Evolutionary conservation across 306 rosid species (phyloP), one percentile per base, ranked within the genome.

Genomic region (Vigna radiata): DNA sequence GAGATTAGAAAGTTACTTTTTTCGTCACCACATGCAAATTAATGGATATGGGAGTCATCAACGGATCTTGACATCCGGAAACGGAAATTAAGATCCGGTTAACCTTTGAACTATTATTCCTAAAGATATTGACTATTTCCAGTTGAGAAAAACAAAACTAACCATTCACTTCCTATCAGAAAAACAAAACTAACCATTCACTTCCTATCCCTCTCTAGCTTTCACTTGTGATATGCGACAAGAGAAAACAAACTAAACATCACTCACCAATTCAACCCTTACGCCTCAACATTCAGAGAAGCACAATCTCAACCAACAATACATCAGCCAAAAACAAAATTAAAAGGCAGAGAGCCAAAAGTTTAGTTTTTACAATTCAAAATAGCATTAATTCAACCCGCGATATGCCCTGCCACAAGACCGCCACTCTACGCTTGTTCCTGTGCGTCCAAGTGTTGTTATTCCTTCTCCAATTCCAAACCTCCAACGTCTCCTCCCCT

Each of bases 251-350:
- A 23, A 67, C 70, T 70, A 70, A 69, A 61, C 25, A 67, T 3
- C 2, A 11, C 13, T 50, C 41, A 44, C 27, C 25, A 65, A 43
- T 55, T 17, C 70, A 81, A 36, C 27, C 31, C 56, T 68, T 17
- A 60, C 15, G 17, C 53, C 61, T 81, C 41, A 69, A 52, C 50
- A 70, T 39, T 3, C 8, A 27, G 7, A 21, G 9, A 53, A 77
- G 70, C 78, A 54, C 44, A 70, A 53, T 46, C 52, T 61, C 54
- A 55, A 66, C 18, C 25, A 56, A 58, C 46, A 46, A 65, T 29
- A 43, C 66, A 66, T 46, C 43, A 7, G 8, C 18, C 39, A 25
- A 36, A 59, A 12, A 3, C 3, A 12, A 60, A 58, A 49, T 21
- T 0, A 1, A 0, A 0, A 3, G 6, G 36, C 18, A 16, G 4